Conservation (phyloP, 2,329 filamentous ascomycete species). For the Colletotrichum sp. region DNA sequence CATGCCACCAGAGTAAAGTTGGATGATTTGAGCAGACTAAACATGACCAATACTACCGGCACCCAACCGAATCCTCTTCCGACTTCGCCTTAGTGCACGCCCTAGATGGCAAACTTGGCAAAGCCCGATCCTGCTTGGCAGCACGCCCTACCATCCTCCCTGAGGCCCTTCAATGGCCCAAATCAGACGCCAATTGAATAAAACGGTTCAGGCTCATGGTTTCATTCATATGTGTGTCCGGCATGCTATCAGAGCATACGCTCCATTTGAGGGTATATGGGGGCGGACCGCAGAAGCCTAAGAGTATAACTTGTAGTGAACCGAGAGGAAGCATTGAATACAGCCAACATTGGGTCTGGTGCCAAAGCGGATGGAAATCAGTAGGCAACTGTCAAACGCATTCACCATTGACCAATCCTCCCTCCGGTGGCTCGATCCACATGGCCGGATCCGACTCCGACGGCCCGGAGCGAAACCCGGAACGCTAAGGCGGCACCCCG, state of each 20-base stretch:
- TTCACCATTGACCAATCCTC: neutral
- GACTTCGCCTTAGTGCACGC: neutral
- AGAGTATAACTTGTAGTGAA: neutral
- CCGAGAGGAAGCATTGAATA: neutral
- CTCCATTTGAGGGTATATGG: neutral
- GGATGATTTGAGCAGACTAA: too few relatives aligned
- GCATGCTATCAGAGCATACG: neutral
- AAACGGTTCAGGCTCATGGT: neutral
- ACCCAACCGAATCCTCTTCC: neutral
- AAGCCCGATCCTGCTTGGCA: neutral
- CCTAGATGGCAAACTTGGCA: neutral
- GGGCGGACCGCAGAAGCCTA: neutral
- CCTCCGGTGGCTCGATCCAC: neutral
- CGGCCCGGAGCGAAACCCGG: neutral
- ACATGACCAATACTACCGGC: neutral
- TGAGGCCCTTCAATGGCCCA: neutral
- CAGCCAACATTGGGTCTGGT: neutral
- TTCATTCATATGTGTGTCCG: neutral
- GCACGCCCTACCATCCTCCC: neutral
- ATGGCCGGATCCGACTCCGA: neutral
- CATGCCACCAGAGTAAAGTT: too few relatives aligned
- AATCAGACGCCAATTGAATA: neutral
- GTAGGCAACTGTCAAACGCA: neutral
- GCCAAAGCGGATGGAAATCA: neutral
- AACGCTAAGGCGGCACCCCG: neutral